A percentile compares a stretch with the other conserved stretches of the same genome.
Conservation (phyloP, 345 rosid species). For the Syzygium aromaticum region DNA sequence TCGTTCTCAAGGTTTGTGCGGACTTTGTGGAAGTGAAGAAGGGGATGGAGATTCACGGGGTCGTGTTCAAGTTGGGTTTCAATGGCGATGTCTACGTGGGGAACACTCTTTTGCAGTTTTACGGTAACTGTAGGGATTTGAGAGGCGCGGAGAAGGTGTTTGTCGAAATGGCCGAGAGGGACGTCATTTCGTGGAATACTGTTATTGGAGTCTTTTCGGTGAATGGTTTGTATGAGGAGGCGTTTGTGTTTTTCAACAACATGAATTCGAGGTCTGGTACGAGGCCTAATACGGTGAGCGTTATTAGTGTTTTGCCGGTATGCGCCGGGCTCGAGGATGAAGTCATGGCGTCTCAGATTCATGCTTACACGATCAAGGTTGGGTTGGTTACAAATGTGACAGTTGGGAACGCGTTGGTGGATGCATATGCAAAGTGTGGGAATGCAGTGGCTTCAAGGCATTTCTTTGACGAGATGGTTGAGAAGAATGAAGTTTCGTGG, state of each 20-base stretch:
- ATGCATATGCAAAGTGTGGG: constrained; percentile 43
- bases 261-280: constrained; percentile 20
- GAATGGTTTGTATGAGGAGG: constrained; percentile 18
- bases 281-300: constrained; percentile 26
- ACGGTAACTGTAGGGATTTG: constrained; percentile 19
- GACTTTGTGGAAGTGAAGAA: constrained; percentile 23
- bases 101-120: constrained; percentile 30
- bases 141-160: constrained; percentile 18
- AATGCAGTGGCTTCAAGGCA: constrained; percentile 13
- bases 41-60: constrained; percentile 57
- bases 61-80: constrained; percentile 39
- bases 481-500: constrained; percentile 39
- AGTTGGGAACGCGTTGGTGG: constrained; percentile 37
- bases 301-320: constrained; percentile 31
- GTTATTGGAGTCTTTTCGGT: constrained; percentile 21
- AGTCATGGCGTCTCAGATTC: constrained; percentile 23
- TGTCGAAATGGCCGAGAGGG: constrained; percentile 44
- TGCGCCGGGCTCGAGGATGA: constrained; percentile 26
- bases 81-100: constrained; percentile 27
- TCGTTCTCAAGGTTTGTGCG: constrained; percentile 33
- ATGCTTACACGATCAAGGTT: constrained; percentile 22
- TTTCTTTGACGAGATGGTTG: constrained; percentile 28
- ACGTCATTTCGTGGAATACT: constrained; percentile 36
- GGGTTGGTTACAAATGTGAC: constrained; percentile 28
- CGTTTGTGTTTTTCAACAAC: constrained; percentile 15